A percentile compares a stretch with the other conserved stretches of the same genome.
Conservation (phyloP, 345 rosid genomes). For the Populus simonii region DNA sequence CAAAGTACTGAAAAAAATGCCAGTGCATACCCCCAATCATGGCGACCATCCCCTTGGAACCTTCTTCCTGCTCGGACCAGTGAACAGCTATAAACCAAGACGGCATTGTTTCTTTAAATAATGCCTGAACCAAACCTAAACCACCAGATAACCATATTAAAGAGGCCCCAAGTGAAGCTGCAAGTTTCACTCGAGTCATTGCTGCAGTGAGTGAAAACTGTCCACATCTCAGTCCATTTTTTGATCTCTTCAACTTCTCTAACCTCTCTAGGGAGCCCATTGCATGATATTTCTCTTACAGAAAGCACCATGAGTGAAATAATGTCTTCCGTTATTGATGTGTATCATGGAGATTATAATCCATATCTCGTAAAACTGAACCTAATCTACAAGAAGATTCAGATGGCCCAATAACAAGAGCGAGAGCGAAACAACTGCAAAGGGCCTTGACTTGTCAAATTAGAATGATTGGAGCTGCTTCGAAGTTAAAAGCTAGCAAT, state of each 20-base stretch:
- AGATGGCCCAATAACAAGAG: too few relatives aligned
- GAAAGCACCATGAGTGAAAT: conserved; percentile 75
- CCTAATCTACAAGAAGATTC: too few relatives aligned
- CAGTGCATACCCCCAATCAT: conserved; percentile 77
- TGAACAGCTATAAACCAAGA: conserved; percentile 88
- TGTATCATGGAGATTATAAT: too few relatives aligned
- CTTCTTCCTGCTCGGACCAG: conserved; percentile 52
- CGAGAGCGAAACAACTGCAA: too few relatives aligned
- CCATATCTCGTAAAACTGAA: too few relatives aligned
- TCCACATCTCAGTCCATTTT: conserved; percentile 64
- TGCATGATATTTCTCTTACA: conserved; percentile 68
- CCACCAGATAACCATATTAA: conserved; percentile 88
- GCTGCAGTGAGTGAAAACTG: conserved; percentile 75
- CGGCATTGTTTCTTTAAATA: conserved; percentile 81
- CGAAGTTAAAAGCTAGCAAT: too few relatives aligned
- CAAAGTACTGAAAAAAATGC: conserved; percentile 74
- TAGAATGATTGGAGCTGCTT: too few relatives aligned
- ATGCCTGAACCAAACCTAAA: conserved; percentile 57
- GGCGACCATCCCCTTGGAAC: conserved; percentile 56
- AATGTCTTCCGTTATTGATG: conserved; percentile 64
- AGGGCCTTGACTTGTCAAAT: too few relatives aligned
- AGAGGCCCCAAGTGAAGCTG: conserved; percentile 93
- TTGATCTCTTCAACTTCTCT: conserved; percentile 63
- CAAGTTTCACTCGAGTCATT: conserved; percentile 69
- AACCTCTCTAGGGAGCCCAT: conserved; percentile 46